These are phyloP conservation scores for Ramaria sp. DNA, from an alignment of 768 basidiomycete genomes.

Conservation along the genomic window DNA sequence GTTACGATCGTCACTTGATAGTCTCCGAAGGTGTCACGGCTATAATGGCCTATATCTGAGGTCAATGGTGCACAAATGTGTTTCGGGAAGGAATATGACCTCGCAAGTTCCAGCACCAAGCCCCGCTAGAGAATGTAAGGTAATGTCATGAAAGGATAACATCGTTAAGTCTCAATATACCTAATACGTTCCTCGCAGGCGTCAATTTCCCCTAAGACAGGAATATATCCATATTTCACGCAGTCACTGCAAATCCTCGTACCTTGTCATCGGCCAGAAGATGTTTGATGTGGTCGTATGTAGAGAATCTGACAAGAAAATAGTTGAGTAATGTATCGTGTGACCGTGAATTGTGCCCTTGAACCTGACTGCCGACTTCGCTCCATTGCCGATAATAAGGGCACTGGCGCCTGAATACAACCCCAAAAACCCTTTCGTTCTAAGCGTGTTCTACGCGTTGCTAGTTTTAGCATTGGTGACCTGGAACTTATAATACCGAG, in stretches of 20 bases:
- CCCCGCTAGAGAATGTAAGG: constrained; percentile 37
- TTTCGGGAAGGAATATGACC: not conserved
- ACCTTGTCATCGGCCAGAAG: constrained; percentile 78
- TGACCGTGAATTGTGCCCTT: not conserved
- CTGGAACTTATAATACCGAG: not conserved
- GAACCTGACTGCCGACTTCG: constrained; percentile 84
- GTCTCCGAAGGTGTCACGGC: constrained; percentile 98
- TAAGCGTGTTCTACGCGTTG: constrained; percentile 42
- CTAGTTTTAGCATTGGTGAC: constrained; percentile 20
- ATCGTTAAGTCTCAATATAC: constrained; percentile 27
- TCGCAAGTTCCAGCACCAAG: constrained; percentile 58
- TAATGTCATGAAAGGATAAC: not conserved
- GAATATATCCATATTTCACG: not conserved
- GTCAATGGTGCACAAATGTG: not conserved
- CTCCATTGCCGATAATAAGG: constrained; percentile 90
- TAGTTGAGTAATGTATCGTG: not conserved
- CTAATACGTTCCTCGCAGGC: constrained; percentile 73
- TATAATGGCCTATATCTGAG: constrained; percentile 57
- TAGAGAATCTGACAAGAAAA: constrained; percentile 44
- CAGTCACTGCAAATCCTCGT: constrained; percentile 14
- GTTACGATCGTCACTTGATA: constrained; percentile 64
- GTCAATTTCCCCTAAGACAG: constrained; percentile 77
- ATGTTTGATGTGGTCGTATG: constrained; percentile 87
- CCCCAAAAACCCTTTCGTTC: constrained; percentile 75
- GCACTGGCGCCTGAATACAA: constrained; percentile 76